phyloP scores from a whole-genome alignment of 352 stramenopile genomes.

The Globisporangium takayamanum region DNA sequence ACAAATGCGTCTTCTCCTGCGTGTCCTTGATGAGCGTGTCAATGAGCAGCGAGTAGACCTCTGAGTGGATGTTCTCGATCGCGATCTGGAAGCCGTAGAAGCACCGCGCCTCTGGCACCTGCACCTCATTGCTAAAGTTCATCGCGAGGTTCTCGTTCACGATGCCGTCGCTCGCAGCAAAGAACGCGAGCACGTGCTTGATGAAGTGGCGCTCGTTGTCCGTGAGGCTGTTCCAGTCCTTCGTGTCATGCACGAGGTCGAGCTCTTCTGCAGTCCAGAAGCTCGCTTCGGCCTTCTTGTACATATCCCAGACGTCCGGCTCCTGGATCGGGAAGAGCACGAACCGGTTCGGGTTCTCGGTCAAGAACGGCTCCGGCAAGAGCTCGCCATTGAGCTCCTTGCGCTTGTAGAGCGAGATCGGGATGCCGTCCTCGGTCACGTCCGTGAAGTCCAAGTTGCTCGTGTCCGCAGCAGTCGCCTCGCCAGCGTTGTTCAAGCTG shows the following conservation, averaged over 20 bases:
- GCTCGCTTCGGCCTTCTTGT: constrained; percentile 98
- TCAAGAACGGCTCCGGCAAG: constrained; percentile 88
- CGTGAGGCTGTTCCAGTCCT: constrained; percentile 92
- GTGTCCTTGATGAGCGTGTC: constrained; percentile 98
- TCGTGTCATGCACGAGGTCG: constrained; percentile 93
- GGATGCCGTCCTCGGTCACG: constrained; percentile 16
- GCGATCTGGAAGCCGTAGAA: constrained; percentile 99
- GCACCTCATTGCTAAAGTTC: constrained; percentile 98
- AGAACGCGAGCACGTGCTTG: constrained; percentile 98
- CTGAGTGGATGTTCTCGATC: constrained; percentile 99
- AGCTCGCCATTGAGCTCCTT: constrained; percentile 85
- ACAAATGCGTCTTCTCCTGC: constrained; percentile 90
- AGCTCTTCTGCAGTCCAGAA: constrained; percentile 99
- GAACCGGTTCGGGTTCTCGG: constrained; percentile 95
- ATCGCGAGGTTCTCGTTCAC: constrained; percentile 99
- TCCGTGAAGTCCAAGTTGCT: constrained; percentile 19
- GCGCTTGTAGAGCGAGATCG: constrained; percentile 82
- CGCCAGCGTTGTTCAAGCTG: constrained; percentile 9
- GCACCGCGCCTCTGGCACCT: constrained; percentile 95
- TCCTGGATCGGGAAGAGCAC: constrained; percentile 98
- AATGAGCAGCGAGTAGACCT: constrained; percentile 99
- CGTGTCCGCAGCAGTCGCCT: not conserved
- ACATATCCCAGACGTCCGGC: constrained; percentile 97
- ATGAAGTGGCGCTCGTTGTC: constrained; percentile 97
- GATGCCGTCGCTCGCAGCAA: constrained; percentile 97